Conservation (phyloP, 176 grass and related monocot species). For the Metroxylon sagu region DNA sequence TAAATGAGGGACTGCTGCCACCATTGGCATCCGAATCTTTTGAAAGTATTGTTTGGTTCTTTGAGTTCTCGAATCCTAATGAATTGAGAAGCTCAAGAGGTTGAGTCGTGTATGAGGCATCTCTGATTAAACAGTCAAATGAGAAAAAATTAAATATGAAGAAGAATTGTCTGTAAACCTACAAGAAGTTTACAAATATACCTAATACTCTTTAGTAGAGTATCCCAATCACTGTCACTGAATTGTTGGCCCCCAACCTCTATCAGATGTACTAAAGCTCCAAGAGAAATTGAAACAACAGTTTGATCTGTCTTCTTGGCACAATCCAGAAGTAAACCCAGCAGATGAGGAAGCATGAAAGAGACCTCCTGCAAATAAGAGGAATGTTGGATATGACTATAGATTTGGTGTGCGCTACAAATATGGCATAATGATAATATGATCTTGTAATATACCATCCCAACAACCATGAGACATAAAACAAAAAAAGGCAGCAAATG, state of each 20-base stretch:
- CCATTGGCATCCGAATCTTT: conserved; percentile 34
- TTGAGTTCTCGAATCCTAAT: conserved; percentile 75
- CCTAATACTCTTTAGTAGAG: conserved; percentile 96
- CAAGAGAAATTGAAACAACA: conserved; percentile 91
- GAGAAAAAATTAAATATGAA: neutral
- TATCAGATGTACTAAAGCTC: conserved; percentile 92
- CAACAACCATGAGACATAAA: too few species aligned
- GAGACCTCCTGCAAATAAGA: conserved; percentile 62
- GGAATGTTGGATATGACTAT: too few species aligned
- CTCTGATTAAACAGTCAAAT: conserved; percentile 42
- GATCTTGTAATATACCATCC: too few species aligned
- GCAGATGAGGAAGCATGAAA: conserved; percentile 97
- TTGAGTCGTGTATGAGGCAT: conserved; percentile 95
- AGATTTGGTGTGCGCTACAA: too few species aligned
- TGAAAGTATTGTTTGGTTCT: conserved; percentile 39
- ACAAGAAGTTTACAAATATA: conserved; percentile 12
- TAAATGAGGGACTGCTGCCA: conserved; percentile 12
- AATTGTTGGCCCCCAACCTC: conserved; percentile 97
- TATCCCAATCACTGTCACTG: conserved; percentile 89
- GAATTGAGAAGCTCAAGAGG: conserved; percentile 97
- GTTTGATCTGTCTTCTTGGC: conserved; percentile 99
- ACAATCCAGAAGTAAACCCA: conserved; percentile 93
- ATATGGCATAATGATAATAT: too few species aligned
- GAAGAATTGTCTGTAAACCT: too few species aligned
- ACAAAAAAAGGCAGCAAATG: too few species aligned